Evolutionary conservation across 2,329 filamentous ascomycete genomes (phyloP), one percentile per base, ranked within the genome.

Genomic region (Chaetomium olivaceum): DNA sequence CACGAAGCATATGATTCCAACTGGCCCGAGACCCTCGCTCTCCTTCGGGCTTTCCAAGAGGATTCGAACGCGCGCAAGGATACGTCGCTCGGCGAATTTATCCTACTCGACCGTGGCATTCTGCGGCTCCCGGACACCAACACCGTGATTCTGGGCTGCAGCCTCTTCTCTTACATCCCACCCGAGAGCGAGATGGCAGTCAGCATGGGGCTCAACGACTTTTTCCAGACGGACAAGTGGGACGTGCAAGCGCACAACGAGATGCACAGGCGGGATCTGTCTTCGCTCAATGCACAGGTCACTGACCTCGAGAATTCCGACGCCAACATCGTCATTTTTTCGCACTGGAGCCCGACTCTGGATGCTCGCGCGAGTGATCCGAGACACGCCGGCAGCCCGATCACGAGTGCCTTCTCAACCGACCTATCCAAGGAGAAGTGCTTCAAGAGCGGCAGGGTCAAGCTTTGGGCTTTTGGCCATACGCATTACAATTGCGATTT

Each of bases 1-100:
- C 85, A 88, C 70, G 85, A 88, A 70, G 77, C 83, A 0, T 86
- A 83, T 68, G 71, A 74, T 55, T 78, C 77, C 4, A 75, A 16
- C 48, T 83, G 80, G 80, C 51, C 70, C 2, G 66, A 71, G 0
- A 73, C 76, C 0, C 71, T 76, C 33, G 33, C 55, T 1, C 66
- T 69, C 1, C 73, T 82, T 16, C 67, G 67, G 29, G 62, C 27
- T 0, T 79, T 80, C 46, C 75, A 79, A 39, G n/a, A 73, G 2
- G 57, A 73, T 0, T 52, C 25, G 12, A 29, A 27, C 2, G 67
- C 74, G 3, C 50, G 58, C 6, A 46, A 65, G 4, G 72, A 77
- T 5, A 3, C 65, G 2, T 67, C 66, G 0, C 62, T 78, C 0
- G 80, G 80, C 11, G 69, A 78, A 7, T 80, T 82, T 66, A 70